Conservation (phyloP, 176 grass and related monocot species). For the Bothriochloa decipiens region DNA sequence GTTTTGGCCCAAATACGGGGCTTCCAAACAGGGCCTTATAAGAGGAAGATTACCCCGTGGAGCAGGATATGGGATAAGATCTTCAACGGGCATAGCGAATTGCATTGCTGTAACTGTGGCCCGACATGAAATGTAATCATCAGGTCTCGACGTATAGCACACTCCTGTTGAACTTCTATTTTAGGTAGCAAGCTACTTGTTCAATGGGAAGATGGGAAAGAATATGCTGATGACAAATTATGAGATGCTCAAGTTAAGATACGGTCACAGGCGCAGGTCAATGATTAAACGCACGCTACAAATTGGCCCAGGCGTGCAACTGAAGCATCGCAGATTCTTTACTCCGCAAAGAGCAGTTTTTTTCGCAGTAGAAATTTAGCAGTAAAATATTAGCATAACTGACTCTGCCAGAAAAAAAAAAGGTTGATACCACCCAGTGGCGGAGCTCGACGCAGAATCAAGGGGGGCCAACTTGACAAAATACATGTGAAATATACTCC, state of each 20-base stretch:
- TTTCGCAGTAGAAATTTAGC: background rate
- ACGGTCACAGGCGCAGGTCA: background rate
- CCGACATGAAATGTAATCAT: background rate
- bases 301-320: slow-evolving; percentile 26
- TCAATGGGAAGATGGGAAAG: background rate
- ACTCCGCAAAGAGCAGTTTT: background rate
- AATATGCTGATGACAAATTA: background rate
- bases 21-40: no score
- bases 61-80: background rate
- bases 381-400: background rate
- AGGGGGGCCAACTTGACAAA: no score
- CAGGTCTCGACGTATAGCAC: background rate
- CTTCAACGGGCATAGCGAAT: background rate
- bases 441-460: no score
- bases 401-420: background rate
- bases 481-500: no score
- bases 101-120: background rate
- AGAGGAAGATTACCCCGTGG: background rate
- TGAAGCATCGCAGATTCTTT: slow-evolving; percentile 6
- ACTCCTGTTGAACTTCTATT: background rate
- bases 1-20: no score
- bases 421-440: no score
- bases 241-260: background rate
- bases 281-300: slow-evolving; percentile 6
- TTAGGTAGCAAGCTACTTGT: background rate